phyloP scores from a whole-genome alignment of 257 asterid species.

The Dorcoceras hygrometricum region DNA sequence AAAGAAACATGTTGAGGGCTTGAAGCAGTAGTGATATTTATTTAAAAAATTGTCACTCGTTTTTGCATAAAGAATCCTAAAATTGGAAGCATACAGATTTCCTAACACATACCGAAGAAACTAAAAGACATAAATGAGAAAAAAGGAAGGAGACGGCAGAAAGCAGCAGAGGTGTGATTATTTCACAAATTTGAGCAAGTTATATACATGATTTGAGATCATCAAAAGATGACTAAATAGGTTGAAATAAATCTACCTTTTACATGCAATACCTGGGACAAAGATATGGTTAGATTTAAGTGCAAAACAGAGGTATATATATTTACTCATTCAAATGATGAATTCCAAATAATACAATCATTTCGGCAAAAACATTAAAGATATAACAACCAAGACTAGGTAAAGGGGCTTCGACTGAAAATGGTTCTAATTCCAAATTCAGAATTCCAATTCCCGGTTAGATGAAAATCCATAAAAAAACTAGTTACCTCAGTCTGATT shows the following conservation, averaged over 20 bases:
- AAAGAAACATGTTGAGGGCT: too few species aligned
- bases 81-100: too few species aligned
- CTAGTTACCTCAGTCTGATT: conserved; percentile 73
- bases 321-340: neutral
- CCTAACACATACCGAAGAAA: neutral
- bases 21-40: too few species aligned
- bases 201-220: neutral
- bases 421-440: neutral
- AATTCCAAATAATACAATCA: neutral
- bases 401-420: neutral
- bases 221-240: too few species aligned
- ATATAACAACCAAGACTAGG: neutral
- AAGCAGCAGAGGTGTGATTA: neutral
- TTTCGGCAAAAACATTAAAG: neutral
- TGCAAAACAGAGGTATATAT: neutral
- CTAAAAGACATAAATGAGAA: neutral
- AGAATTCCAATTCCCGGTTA: conserved; percentile 11
- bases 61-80: neutral
- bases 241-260: neutral
- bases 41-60: neutral
- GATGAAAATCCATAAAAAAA: neutral
- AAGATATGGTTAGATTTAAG: neutral
- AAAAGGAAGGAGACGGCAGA: neutral
- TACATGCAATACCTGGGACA: too few species aligned
- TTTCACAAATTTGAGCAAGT: neutral